Conservation (phyloP, 2,329 filamentous ascomycete species). For the Phaeosphaeriaceae sp. region DNA sequence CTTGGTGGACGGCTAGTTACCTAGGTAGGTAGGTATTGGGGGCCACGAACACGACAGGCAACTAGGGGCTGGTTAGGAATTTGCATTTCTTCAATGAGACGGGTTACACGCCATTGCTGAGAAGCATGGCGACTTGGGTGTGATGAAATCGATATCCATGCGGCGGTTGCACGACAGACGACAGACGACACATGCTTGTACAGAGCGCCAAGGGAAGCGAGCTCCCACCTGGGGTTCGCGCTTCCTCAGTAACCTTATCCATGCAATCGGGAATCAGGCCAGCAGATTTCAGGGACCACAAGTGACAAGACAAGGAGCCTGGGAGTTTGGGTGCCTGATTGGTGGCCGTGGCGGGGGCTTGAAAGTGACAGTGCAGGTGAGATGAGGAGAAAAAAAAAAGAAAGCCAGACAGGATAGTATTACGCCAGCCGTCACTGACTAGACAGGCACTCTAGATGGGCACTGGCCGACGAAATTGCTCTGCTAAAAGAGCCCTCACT, state of each 20-base stretch:
- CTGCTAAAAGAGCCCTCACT: too few relatives aligned
- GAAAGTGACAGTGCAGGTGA: too few relatives aligned
- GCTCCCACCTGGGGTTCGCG: conserved; percentile 34
- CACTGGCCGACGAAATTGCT: too few relatives aligned
- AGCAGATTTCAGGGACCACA: conserved; percentile 39
- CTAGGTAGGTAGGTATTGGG: too few relatives aligned
- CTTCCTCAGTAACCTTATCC: conserved; percentile 43
- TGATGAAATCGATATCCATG: conserved; percentile 36
- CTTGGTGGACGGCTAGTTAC: too few relatives aligned
- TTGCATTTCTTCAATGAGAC: conserved; percentile 2
- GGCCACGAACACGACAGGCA: too few relatives aligned
- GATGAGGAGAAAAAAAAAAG: conserved; percentile 1
- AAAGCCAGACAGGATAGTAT: not conserved
- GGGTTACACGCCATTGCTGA: conserved; percentile 33
- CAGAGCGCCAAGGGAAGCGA: conserved; percentile 23
- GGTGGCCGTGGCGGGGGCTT: not conserved
- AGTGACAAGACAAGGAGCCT: conserved; percentile 16
- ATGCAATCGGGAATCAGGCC: conserved; percentile 39
- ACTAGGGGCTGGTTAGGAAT: conserved; percentile 4
- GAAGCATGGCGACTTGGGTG: conserved; percentile 22
- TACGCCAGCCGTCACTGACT: too few relatives aligned
- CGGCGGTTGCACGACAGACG: conserved; percentile 28
- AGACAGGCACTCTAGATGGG: too few relatives aligned
- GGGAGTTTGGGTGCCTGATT: not conserved
- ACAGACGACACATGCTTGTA: conserved; percentile 7